Evolutionary conservation across 1,139 yeast genomes (phyloP).

Genomic region (Taphrina populina): DNA sequence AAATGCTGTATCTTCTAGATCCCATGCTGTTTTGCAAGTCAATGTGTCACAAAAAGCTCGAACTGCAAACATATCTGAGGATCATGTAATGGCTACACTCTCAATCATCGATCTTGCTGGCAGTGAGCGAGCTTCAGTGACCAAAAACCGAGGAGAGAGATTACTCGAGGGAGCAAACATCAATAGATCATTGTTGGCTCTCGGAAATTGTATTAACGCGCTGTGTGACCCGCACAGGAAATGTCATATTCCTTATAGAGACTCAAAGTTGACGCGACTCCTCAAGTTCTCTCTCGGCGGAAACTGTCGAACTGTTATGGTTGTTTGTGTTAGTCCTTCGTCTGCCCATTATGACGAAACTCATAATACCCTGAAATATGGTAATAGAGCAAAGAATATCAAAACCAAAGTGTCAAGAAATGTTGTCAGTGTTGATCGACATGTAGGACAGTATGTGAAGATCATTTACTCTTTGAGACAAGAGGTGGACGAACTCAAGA

Average conservation of each 20-base stretch:
- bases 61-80: slow-evolving; percentile 48
- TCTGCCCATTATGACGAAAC: slow-evolving; percentile 78
- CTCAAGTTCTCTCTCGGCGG: slow-evolving; percentile 92
- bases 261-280: slow-evolving; percentile 81
- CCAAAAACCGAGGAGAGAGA: slow-evolving; percentile 56
- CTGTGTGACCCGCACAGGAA: slow-evolving; percentile 68
- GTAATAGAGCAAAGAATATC: slow-evolving; percentile 89
- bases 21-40: slow-evolving; percentile 86
- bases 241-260: slow-evolving; percentile 85
- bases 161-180: slow-evolving; percentile 91
- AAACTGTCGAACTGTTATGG: slow-evolving; percentile 76
- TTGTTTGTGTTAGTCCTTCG: slow-evolving; percentile 67
- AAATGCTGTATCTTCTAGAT: slow-evolving; percentile 78
- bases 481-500: slow-evolving; percentile 69
- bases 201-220: slow-evolving; percentile 93
- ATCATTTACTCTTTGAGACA: slow-evolving; percentile 80
- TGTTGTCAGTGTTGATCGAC: slow-evolving; percentile 73
- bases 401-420: slow-evolving; percentile 77
- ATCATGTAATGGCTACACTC: slow-evolving; percentile 58
- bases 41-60: slow-evolving; percentile 49
- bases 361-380: slow-evolving; percentile 81
- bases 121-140: slow-evolving; percentile 83
- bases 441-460: slow-evolving; percentile 81
- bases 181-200: slow-evolving; percentile 82
- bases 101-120: slow-evolving; percentile 96